Conservation (phyloP, 257 asterid genomes). For the Euphrasia confusa region DNA sequence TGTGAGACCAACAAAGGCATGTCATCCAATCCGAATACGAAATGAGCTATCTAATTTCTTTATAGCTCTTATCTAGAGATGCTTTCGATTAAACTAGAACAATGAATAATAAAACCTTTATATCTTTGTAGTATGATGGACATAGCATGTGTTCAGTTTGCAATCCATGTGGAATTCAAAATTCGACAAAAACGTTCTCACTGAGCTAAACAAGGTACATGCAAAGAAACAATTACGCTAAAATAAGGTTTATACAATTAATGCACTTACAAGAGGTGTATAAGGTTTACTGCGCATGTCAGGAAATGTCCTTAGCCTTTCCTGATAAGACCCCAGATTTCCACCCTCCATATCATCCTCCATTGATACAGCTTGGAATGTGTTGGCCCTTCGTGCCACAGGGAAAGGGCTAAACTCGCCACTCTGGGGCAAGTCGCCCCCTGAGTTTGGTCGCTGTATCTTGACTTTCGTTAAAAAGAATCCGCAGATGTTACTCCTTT, state of each 20-base stretch:
- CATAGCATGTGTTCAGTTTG: slow-evolving; percentile 4
- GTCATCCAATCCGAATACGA: slow-evolving; percentile 5
- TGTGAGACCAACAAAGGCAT: background rate
- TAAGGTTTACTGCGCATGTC: slow-evolving; percentile 82
- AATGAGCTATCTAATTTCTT: background rate
- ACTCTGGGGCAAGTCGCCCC: slow-evolving; percentile 87
- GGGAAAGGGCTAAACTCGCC: slow-evolving; percentile 61
- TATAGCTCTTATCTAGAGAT: too few species aligned
- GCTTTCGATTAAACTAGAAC: slow-evolving; percentile 18
- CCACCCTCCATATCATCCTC: slow-evolving; percentile 89
- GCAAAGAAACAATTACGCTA: slow-evolving; percentile 9
- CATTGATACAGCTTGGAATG: slow-evolving; percentile 79
- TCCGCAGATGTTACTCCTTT: background rate
- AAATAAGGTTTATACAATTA: slow-evolving; percentile 13
- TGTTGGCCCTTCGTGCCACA: slow-evolving; percentile 68
- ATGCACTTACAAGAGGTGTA: slow-evolving; percentile 69
- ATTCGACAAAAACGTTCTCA: background rate
- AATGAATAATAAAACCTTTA: background rate
- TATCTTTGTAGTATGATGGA: background rate
- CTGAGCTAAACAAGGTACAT: slow-evolving; percentile 3
- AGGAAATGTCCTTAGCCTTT: slow-evolving; percentile 73
- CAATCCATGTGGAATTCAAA: background rate
- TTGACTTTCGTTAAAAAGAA: slow-evolving; percentile 27
- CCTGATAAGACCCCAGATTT: slow-evolving; percentile 69
- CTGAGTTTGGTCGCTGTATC: slow-evolving; percentile 74